A percentile compares a stretch with the other conserved stretches of the same genome.
phyloP scores from a whole-genome alignment of 768 basidiomycete species.

The Auriscalpium vulgare region DNA sequence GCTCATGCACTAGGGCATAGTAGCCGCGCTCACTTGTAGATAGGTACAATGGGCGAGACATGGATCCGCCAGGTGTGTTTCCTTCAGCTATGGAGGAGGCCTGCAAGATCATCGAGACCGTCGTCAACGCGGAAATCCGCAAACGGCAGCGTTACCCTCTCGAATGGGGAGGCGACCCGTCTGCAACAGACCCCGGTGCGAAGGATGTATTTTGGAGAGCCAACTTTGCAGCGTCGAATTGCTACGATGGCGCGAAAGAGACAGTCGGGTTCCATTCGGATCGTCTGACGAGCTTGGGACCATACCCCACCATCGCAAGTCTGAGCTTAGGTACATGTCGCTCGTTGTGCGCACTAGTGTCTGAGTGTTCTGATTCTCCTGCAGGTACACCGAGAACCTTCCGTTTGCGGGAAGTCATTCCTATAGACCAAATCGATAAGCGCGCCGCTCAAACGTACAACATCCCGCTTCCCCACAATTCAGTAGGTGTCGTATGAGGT shows the following conservation, averaged over 20 bases:
- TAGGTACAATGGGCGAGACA: constrained; percentile 76
- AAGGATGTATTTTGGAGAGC: constrained; percentile 50
- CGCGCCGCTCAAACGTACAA: constrained; percentile 69
- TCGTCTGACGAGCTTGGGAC: constrained; percentile 73
- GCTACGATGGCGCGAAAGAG: constrained; percentile 76
- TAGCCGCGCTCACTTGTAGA: not conserved
- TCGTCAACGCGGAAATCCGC: constrained; percentile 65
- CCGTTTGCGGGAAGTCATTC: constrained; percentile 70
- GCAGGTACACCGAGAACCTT: constrained; percentile 59
- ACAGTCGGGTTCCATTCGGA: constrained; percentile 80
- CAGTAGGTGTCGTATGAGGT: constrained; percentile 35
- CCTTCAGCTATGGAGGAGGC: constrained; percentile 72
- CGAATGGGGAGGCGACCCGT: constrained; percentile 49
- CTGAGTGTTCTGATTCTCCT: not conserved
- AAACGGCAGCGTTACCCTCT: constrained; percentile 52
- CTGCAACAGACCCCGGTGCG: constrained; percentile 3
- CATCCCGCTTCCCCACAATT: constrained; percentile 71
- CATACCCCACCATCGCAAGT: constrained; percentile 81
- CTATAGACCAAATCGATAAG: constrained; percentile 45
- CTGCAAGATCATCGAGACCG: constrained; percentile 56
- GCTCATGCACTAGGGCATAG: constrained; percentile 3
- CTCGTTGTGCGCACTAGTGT: not conserved
- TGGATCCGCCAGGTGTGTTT: constrained; percentile 48
- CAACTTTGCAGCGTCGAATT: constrained; percentile 81
- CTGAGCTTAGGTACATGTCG: constrained; percentile 58